Percentiles rank a stretch among this genome's conserved stretches.
These are phyloP conservation scores for Neodidymelliopsis sp. DNA, from an alignment of 2,329 filamentous ascomycete species.

Conservation along the genomic window DNA sequence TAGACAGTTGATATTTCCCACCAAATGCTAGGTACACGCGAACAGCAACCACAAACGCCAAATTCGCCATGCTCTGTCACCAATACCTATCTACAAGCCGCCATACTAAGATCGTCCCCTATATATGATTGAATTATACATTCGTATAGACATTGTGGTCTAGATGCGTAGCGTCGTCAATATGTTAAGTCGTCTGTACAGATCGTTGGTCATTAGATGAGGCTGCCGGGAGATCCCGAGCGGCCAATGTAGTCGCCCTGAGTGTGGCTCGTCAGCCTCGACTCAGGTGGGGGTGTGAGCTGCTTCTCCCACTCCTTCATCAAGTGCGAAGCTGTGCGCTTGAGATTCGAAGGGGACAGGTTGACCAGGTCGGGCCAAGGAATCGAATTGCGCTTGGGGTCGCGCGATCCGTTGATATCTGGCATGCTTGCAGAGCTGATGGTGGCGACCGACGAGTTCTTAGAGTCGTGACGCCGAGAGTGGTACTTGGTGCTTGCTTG, in stretches of 20 bases:
- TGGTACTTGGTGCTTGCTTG: conserved; percentile 63
- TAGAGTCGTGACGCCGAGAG: conserved; percentile 48
- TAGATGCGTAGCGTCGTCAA: conserved; percentile 43
- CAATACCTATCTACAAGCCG: conserved; percentile 29
- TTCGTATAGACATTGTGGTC: conserved; percentile 35
- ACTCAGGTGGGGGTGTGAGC: conserved; percentile 60
- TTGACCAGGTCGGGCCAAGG: conserved; percentile 76
- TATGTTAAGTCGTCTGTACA: conserved; percentile 20
- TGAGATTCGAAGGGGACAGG: conserved; percentile 77
- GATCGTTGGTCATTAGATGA: conserved; percentile 34
- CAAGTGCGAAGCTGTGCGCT: conserved; percentile 81
- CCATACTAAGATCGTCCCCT: conserved; percentile 20
- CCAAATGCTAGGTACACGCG: conserved; percentile 20
- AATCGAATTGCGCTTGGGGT: conserved; percentile 51
- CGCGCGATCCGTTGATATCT: conserved; percentile 33
- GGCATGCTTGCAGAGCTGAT: conserved; percentile 37
- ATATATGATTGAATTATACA: conserved; percentile 33
- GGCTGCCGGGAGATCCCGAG: conserved; percentile 32
- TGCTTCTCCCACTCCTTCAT: conserved; percentile 93
- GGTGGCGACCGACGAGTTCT: conserved; percentile 45
- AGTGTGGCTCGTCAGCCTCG: conserved; percentile 38
- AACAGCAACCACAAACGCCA: conserved; percentile 19
- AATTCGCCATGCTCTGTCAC: conserved; percentile 9
- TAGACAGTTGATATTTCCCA: conserved; percentile 9
- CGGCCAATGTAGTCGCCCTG: conserved; percentile 48